A percentile compares a stretch with the other conserved stretches of the same genome.
Evolutionary conservation across 108 stramenopile genomes (phyloP).

Genomic region (Stephanodiscus minutulus): DNA sequence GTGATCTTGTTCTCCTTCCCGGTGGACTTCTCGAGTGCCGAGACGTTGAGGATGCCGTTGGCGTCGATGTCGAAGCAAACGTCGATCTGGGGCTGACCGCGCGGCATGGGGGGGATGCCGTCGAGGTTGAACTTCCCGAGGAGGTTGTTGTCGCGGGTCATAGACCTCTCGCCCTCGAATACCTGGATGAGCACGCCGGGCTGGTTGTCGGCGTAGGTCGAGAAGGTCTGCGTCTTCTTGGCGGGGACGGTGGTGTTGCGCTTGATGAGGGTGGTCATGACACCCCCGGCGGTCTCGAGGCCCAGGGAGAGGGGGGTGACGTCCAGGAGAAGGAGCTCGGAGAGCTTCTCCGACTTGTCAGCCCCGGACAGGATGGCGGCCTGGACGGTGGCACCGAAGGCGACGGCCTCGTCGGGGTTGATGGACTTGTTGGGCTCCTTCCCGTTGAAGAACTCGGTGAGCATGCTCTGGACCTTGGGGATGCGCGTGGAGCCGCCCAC

Average conservation of each 20-base stretch:
- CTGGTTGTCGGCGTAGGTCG: constrained; percentile 99
- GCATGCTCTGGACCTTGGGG: constrained; percentile 95
- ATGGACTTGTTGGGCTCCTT: constrained; percentile 98
- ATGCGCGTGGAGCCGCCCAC: constrained; percentile 99
- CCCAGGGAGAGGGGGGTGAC: constrained; percentile 98
- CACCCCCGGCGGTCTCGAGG: constrained; percentile 96
- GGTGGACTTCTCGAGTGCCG: constrained; percentile 98
- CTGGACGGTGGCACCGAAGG: constrained; percentile 95
- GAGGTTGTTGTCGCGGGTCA: constrained; percentile 99
- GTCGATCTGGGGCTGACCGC: constrained; percentile 99
- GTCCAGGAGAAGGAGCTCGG: constrained; percentile 94
- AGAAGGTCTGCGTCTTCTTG: constrained; percentile 99
- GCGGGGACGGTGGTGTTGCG: constrained; percentile 94
- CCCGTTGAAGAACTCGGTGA: constrained; percentile 98
- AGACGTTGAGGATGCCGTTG: constrained; percentile 82
- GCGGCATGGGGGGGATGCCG: constrained; percentile 99
- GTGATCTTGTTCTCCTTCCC: constrained; percentile 99
- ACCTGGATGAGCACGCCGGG: constrained; percentile 99
- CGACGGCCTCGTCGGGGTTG: constrained; percentile 98
- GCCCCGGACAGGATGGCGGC: constrained; percentile 93
- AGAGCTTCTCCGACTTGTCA: constrained; percentile 96
- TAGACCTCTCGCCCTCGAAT: constrained; percentile 99
- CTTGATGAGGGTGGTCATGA: constrained; percentile 96
- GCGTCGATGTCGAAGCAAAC: constrained; percentile 99
- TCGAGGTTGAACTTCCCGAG: constrained; percentile 99